These are phyloP conservation scores for Phialophora macrospora DNA, from an alignment of 2,329 filamentous ascomycete genomes.

Conservation along the genomic window DNA sequence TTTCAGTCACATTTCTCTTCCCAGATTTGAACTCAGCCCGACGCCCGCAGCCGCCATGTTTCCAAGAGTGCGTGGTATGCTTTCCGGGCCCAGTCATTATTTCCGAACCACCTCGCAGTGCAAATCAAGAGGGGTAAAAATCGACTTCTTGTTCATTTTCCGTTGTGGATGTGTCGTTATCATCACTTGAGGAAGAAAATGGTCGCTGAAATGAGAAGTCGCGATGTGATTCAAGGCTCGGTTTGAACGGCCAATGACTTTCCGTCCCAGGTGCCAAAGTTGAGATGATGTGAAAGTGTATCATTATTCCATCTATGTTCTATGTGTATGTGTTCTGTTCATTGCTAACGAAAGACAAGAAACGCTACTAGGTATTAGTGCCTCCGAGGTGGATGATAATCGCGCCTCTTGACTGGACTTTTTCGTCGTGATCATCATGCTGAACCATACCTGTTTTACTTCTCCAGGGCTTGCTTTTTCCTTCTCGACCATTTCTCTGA, in stretches of 20 bases:
- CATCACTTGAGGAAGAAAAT: neutral
- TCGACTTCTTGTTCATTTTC: no score
- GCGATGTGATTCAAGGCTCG: neutral
- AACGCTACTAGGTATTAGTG: neutral
- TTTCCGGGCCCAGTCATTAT: no score
- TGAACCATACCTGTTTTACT: neutral
- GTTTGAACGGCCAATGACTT: neutral
- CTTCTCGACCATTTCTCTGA: neutral
- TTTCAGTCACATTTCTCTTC: no score
- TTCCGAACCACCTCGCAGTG: no score
- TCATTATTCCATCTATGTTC: neutral
- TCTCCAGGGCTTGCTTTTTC: neutral
- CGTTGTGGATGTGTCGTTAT: no score
- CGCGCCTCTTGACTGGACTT: neutral
- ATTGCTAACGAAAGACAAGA: neutral
- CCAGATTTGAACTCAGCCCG: no score
- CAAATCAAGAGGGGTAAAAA: no score
- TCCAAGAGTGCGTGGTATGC: no score
- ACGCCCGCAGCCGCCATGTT: no score
- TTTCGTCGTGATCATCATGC: neutral
- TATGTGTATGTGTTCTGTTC: neutral
- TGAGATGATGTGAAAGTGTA: neutral
- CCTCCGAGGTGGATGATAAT: neutral
- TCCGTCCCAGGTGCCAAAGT: neutral
- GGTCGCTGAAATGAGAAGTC: neutral